Evolutionary conservation across 768 basidiomycete species (phyloP).

Genomic region (Grammothele lineata): DNA sequence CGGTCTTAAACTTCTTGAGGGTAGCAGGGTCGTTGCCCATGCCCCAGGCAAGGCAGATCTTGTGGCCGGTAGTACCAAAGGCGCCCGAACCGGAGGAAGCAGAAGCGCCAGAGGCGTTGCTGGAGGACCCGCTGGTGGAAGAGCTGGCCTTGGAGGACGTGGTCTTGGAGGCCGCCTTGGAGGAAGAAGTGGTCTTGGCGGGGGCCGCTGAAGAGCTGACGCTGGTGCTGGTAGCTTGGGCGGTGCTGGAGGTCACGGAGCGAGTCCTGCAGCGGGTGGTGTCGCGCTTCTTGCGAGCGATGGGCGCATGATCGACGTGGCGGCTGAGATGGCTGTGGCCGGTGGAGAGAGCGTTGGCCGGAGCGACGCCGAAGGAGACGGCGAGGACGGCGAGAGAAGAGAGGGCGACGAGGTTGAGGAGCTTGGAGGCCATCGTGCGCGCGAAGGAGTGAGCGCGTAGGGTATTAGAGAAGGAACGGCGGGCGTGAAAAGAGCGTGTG

Average conservation of each 20-base stretch:
- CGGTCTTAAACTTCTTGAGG: constrained; percentile 48
- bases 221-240: constrained; percentile 7
- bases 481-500: constrained; percentile 26
- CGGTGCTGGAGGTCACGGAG: constrained; percentile 24
- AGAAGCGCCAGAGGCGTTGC: not conserved
- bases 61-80: constrained; percentile 24
- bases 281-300: constrained; percentile 43
- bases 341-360: constrained; percentile 46
- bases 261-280: constrained; percentile 56
- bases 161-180: constrained; percentile 5
- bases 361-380: constrained; percentile 41
- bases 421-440: constrained; percentile 32
- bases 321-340: constrained; percentile 32
- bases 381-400: constrained; percentile 54
- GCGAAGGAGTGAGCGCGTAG: constrained; percentile 22
- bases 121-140: not conserved
- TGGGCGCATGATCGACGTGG: constrained; percentile 38
- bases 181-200: constrained; percentile 14
- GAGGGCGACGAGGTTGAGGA: constrained; percentile 57
- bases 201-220: constrained; percentile 17
- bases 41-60: constrained; percentile 68
- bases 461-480: no score
- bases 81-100: constrained; percentile 17
- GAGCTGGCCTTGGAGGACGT: not conserved
- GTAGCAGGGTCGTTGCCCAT: constrained; percentile 41